These are phyloP conservation scores for Penicillium sumatraense DNA, from an alignment of 2,329 filamentous ascomycete genomes.

Conservation along the genomic window DNA sequence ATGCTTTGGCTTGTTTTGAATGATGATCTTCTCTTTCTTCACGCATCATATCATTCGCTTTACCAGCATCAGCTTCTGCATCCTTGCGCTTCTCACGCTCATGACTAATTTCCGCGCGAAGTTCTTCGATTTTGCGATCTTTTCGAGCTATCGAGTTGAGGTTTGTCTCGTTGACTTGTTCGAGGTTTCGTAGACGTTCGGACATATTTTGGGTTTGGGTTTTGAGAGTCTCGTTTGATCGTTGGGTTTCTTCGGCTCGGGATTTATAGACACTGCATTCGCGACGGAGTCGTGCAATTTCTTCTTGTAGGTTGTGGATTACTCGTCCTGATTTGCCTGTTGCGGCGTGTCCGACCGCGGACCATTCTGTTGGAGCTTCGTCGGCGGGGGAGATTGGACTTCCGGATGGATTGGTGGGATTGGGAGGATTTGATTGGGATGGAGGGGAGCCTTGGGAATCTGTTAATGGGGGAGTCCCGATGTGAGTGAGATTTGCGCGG, in stretches of 20 bases:
- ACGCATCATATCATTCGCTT: constrained; percentile 43
- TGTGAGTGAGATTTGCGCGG: background rate
- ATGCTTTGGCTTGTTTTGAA: constrained; percentile 42
- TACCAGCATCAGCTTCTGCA: constrained; percentile 46
- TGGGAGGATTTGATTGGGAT: constrained; percentile 6
- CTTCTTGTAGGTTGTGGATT: constrained; percentile 55
- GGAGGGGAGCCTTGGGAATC: constrained; percentile 25
- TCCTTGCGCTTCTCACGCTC: constrained; percentile 47
- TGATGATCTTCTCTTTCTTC: constrained; percentile 46
- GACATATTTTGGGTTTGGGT: constrained; percentile 51
- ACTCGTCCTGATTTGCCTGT: constrained; percentile 57
- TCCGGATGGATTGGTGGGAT: constrained; percentile 5
- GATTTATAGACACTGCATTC: constrained; percentile 52
- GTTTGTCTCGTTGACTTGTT: constrained; percentile 53
- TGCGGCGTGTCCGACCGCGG: constrained; percentile 54
- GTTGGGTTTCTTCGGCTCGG: constrained; percentile 52
- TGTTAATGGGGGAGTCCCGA: constrained; percentile 7
- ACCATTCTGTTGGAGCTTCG: constrained; percentile 49
- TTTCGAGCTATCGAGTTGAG: constrained; percentile 51
- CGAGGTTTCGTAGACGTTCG: constrained; percentile 51
- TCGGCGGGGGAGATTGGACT: constrained; percentile 23
- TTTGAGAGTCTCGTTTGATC: constrained; percentile 51
- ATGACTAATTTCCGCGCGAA: constrained; percentile 46
- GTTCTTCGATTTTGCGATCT: constrained; percentile 53
- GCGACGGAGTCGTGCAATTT: constrained; percentile 54